Evolutionary conservation across 306 rosid genomes (phyloP), one percentile per base, ranked within the genome.

Genomic region (Rosa chinensis): DNA sequence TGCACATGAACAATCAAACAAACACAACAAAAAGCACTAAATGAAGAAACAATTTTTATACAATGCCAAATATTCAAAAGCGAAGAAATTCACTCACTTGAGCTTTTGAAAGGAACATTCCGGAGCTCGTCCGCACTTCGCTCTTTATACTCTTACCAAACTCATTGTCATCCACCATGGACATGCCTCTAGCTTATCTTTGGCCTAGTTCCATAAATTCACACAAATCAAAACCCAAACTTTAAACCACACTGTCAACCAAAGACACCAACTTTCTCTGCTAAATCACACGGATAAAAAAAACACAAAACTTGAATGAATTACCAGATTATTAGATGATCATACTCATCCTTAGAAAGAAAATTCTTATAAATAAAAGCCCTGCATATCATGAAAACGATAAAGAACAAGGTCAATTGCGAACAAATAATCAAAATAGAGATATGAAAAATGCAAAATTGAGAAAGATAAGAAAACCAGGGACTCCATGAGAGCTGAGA

Each of bases 401-500:
- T 28, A 28, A 28, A 73, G 6, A 20, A n/a, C 9, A 40, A 32
- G 17, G 39, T 8, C 28, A 48, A 71, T 59, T 43, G 20, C 17
- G 12, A 8, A 21, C 3, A 12, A 18, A 45, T 53, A 76, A 39
- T 56, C 32, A 62, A 28, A 62, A 11, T 0, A 5, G 40, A 58
- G 40, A 2, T 16, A 59, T 6, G 10, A 71, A 64, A 28, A 28
- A 53, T 72, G 59, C 47, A 28, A 8, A 67, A 55, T 18, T 43
- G 32, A 79, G 62, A 79, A n/a, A 72, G 39, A 62, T 4, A 62
- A 59, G 39, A 23, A 43, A 63, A 92, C 99, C 99, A 93, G 13
- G 99, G 99, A 62, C 8, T 23, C 99, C 99, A 96, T 6, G 97
- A 89, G 76, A 96, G 99, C 82, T 91, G 97, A 83, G 83, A 87